phyloP scores from a whole-genome alignment of 345 rosid species.

The Pelargonium nanum region DNA sequence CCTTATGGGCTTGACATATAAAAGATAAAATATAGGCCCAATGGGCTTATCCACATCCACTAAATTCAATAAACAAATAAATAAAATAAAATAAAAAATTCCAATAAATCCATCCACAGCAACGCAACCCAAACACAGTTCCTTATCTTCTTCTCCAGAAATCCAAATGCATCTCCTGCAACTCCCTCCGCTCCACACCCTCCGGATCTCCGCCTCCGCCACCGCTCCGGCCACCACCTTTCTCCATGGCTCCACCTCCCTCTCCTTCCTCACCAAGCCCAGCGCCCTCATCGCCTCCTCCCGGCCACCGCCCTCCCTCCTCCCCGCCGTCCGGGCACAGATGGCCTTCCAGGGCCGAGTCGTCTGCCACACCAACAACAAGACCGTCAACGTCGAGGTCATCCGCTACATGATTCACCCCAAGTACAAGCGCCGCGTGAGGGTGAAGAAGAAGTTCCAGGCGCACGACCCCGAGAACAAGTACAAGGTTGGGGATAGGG shows the following conservation, averaged over 20 bases:
- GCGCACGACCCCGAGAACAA: conserved; percentile 84
- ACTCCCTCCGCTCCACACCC: conserved; percentile 32
- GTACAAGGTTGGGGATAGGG: conserved; percentile 69
- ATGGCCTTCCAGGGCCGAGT: conserved; percentile 67
- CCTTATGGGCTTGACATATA: no score
- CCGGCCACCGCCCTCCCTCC: conserved; percentile 10
- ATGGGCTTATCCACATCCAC: no score
- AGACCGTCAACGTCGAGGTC: conserved; percentile 82
- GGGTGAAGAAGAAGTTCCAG: conserved; percentile 88
- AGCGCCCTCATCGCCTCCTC: conserved; percentile 10
- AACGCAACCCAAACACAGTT: no score
- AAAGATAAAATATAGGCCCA: no score
- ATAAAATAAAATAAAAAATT: no score
- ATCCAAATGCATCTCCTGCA: conserved; percentile 9
- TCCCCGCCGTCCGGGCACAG: conserved; percentile 61
- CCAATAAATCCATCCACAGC: no score
- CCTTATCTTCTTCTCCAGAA: no score
- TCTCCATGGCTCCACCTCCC: conserved; percentile 45
- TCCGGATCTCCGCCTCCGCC: conserved; percentile 24
- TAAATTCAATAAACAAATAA: no score
- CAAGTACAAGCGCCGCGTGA: conserved; percentile 74
- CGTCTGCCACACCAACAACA: conserved; percentile 71
- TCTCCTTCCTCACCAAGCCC: conserved; percentile 39
- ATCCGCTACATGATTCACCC: conserved; percentile 63
- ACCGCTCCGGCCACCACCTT: conserved; percentile 20